Evolutionary conservation across 2,329 filamentous ascomycete genomes (phyloP).

Genomic region (Leptographium galeiforme): DNA sequence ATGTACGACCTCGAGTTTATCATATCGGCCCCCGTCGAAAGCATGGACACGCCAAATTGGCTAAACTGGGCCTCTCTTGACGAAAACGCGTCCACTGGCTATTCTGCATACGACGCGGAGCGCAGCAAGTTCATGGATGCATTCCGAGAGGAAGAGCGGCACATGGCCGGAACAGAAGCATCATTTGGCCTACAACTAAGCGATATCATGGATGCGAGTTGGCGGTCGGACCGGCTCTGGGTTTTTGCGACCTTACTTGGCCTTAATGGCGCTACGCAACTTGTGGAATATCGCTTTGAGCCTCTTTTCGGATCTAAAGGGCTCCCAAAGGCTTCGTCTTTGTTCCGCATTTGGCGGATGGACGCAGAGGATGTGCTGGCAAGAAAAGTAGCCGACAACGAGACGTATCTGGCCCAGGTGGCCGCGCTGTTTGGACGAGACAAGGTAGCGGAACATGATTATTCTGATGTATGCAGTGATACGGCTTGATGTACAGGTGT

Average conservation of each 20-base stretch:
- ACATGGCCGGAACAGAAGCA: not conserved
- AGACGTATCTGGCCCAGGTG: not conserved
- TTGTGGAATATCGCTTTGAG: not conserved
- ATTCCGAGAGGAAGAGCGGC: conserved; percentile 9
- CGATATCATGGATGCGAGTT: not conserved
- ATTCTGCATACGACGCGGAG: conserved; percentile 1
- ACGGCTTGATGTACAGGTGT: too few relatives aligned
- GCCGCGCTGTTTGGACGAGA: not conserved
- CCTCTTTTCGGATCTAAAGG: not conserved
- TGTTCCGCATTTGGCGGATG: not conserved
- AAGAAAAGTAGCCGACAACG: not conserved
- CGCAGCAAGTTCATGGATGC: conserved; percentile 7
- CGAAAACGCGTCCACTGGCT: conserved; percentile 6
- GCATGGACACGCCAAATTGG: conserved; percentile 17
- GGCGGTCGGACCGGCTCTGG: not conserved
- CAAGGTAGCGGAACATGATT: not conserved
- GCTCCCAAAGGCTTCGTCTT: not conserved
- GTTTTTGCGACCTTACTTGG: not conserved
- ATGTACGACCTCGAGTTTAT: conserved; percentile 21
- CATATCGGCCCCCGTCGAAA: conserved; percentile 16
- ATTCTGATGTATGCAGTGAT: too few relatives aligned
- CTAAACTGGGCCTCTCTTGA: conserved; percentile 13
- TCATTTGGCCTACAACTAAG: not conserved
- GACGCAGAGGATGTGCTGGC: not conserved
- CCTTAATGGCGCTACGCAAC: not conserved